Percentiles rank a stretch among this genome's conserved stretches.
These are phyloP conservation scores for Nannochloris sp. DNA, from an alignment of 139 green algal genomes.

Conservation along the genomic window DNA sequence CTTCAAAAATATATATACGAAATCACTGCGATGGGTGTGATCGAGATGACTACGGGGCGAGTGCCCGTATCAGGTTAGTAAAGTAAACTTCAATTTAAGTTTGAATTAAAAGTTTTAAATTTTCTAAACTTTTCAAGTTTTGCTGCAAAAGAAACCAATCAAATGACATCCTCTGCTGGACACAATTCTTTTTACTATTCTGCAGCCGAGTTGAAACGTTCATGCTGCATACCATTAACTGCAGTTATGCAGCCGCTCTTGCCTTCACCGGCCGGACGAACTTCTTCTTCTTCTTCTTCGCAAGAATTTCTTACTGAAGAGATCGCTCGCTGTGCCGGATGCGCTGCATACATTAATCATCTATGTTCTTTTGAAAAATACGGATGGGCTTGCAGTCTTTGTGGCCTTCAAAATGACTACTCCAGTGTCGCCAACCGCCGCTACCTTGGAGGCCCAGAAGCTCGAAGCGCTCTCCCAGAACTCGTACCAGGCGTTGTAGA, in stretches of 20 bases:
- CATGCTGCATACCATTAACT: conserved; percentile 56
- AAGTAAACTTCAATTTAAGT: not conserved
- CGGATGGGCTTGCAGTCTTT: conserved; percentile 63
- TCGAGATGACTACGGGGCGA: not conserved
- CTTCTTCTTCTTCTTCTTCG: not conserved
- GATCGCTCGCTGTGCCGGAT: conserved; percentile 52
- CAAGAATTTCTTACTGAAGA: not conserved
- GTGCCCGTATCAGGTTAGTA: not conserved
- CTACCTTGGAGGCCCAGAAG: conserved; percentile 6
- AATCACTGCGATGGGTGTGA: not conserved
- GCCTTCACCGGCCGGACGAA: not conserved
- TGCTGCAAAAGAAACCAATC: no score
- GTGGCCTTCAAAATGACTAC: conserved; percentile 49
- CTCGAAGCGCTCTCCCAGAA: conserved; percentile 45
- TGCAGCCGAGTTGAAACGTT: conserved; percentile 52
- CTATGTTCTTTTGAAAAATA: conserved; percentile 41
- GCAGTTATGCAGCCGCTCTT: conserved; percentile 47
- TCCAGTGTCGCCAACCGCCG: not conserved
- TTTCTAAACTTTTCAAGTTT: no score
- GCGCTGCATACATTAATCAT: conserved; percentile 60
- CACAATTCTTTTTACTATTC: not conserved
- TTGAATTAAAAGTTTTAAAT: not conserved
- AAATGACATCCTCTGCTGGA: no score
- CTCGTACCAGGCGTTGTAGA: conserved; percentile 45
- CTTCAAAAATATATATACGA: no score